A percentile compares a stretch with the other conserved stretches of the same genome.
phyloP scores from a whole-genome alignment of 2,329 filamentous ascomycete genomes.

The Cercospora zeina region DNA sequence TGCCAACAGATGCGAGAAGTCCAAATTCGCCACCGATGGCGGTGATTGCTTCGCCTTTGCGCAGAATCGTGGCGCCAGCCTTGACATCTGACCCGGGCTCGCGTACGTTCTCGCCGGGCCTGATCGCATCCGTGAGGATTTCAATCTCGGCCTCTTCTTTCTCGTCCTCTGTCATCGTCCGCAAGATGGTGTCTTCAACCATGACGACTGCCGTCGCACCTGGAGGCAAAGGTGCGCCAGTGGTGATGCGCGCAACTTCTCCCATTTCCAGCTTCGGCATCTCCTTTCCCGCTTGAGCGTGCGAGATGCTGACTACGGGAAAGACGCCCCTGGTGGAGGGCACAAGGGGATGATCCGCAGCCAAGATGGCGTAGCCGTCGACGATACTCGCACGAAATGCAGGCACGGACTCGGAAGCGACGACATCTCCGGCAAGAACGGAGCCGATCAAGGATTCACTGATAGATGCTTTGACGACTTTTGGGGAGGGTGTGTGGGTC shows the following conservation, averaged over 20 bases:
- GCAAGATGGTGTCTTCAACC: constrained; percentile 89
- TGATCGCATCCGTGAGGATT: constrained; percentile 75
- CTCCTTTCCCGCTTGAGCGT: constrained; percentile 74
- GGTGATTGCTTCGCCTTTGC: constrained; percentile 78
- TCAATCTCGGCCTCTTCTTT: constrained; percentile 85
- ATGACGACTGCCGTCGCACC: constrained; percentile 91
- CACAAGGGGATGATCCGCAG: constrained; percentile 47
- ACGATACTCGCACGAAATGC: constrained; percentile 96
- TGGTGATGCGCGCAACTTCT: constrained; percentile 86
- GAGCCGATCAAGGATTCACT: constrained; percentile 67
- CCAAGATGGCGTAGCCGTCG: constrained; percentile 88
- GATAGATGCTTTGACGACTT: constrained; percentile 60
- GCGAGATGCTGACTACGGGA: constrained; percentile 81
- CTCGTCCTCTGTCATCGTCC: constrained; percentile 72
- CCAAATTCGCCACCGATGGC: constrained; percentile 88
- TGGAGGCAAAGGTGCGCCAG: constrained; percentile 83
- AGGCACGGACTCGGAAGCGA: constrained; percentile 78
- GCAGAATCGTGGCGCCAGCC: constrained; percentile 67
- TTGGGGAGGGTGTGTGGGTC: constrained; percentile 68
- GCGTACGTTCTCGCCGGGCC: constrained; percentile 80
- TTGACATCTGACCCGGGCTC: constrained; percentile 87
- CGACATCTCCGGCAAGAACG: constrained; percentile 80
- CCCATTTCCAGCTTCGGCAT: constrained; percentile 66
- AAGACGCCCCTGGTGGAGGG: constrained; percentile 72
- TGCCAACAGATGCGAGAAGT: constrained; percentile 81